phyloP scores from a whole-genome alignment of 1,284 basidiomycete genomes.

The Pascua sp. region DNA sequence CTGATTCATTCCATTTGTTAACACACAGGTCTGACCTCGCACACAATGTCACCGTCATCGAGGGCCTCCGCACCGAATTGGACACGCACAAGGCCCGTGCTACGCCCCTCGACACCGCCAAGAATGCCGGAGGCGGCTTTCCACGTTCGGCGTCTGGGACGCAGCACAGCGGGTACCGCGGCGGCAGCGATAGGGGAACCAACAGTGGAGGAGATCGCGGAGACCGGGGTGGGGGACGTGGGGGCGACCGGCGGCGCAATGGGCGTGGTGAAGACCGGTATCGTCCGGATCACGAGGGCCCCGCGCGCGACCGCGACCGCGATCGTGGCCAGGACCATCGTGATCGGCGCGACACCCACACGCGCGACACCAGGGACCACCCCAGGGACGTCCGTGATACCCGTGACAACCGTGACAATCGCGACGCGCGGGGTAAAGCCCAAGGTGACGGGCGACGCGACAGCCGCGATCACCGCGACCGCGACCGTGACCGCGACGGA shows the following conservation, averaged over 20 bases:
- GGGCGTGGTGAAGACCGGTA: constrained; percentile 6
- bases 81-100: constrained; percentile 26
- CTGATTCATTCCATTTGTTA: background rate
- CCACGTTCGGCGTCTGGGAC: background rate
- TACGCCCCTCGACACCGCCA: constrained; percentile 12
- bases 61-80: constrained; percentile 29
- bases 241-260: constrained; percentile 1
- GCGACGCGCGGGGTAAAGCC: background rate
- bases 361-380: background rate
- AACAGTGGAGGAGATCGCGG: background rate
- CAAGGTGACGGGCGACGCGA: background rate
- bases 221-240: constrained; percentile 1
- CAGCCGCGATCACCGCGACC: constrained; percentile 1
- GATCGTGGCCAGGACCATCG: background rate
- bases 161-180: background rate
- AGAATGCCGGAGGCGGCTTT: too few relatives aligned
- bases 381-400: background rate
- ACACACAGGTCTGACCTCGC: constrained; percentile 34
- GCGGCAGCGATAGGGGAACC: background rate
- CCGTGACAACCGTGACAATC: background rate
- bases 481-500: background rate
- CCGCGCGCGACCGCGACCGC: constrained; percentile 1
- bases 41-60: constrained; percentile 32
- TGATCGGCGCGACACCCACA: background rate
- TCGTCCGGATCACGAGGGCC: background rate